A percentile compares a stretch with the other conserved stretches of the same genome.
Conservation (phyloP, 495 filamentous ascomycete species). For the Lasiosphaeria ovina region DNA sequence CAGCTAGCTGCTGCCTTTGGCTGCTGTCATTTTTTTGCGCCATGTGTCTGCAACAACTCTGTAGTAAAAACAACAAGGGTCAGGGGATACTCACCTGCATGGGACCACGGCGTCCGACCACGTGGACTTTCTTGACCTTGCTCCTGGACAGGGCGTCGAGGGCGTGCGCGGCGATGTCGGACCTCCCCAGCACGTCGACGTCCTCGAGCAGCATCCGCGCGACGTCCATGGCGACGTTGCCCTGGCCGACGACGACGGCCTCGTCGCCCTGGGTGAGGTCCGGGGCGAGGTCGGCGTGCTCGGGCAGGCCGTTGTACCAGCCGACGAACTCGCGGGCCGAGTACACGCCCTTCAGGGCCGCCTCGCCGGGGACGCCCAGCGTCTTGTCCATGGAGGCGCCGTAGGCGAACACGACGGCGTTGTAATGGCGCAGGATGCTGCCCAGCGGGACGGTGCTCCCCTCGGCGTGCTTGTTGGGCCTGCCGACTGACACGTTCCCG, state of each 20-base stretch:
- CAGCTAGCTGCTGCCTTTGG: no score
- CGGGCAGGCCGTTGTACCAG: conserved; percentile 96
- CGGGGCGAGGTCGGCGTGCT: conserved; percentile 73
- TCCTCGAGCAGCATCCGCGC: conserved; percentile 79
- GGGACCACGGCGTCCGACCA: conserved; percentile 84
- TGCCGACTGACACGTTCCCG: conserved; percentile 82
- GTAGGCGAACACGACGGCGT: conserved; percentile 90
- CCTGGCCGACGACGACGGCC: conserved; percentile 88
- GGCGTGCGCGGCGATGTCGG: conserved; percentile 84
- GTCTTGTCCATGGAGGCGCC: conserved; percentile 80
- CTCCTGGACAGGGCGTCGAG: conserved; percentile 71
- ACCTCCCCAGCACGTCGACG: conserved; percentile 68
- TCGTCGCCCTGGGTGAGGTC: conserved; percentile 75
- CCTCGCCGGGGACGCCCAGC: conserved; percentile 80
- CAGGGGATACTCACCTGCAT: conserved; percentile 60
- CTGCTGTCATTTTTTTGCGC: no score
- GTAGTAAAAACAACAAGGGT: no score
- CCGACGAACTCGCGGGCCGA: conserved; percentile 94
- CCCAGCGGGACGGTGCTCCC: conserved; percentile 62
- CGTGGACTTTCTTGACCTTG: conserved; percentile 71
- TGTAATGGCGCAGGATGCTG: conserved; percentile 75
- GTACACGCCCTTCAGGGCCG: conserved; percentile 66
- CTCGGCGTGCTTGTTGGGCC: conserved; percentile 36
- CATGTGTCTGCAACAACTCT: no score
- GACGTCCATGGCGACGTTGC: conserved; percentile 94